A percentile compares a stretch with the other conserved stretches of the same genome.
Evolutionary conservation across 2,329 filamentous ascomycete species (phyloP).

Genomic region (Diaporthe citrichinensis): DNA sequence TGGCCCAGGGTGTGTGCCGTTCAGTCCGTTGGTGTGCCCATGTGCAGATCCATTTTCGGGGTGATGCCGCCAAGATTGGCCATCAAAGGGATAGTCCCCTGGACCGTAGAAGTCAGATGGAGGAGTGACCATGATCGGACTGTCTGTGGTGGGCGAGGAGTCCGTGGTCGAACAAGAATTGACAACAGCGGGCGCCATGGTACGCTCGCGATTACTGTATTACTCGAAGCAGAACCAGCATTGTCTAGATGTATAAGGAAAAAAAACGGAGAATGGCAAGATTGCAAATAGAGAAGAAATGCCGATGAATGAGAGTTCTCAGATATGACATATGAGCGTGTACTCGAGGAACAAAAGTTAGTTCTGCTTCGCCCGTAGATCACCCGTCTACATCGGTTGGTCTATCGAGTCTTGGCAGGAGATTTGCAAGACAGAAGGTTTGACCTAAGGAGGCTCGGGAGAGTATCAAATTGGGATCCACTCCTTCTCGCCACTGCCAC

Average conservation of each 20-base stretch:
- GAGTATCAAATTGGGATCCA: conserved; percentile 29
- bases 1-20: neutral
- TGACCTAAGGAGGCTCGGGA: conserved; percentile 30
- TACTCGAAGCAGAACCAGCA: conserved; percentile 20
- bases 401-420: conserved; percentile 16
- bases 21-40: conserved; percentile 15
- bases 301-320: neutral
- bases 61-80: conserved; percentile 20
- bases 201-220: conserved; percentile 11
- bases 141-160: conserved; percentile 22
- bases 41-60: neutral
- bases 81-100: conserved; percentile 23
- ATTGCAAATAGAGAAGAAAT: neutral
- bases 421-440: conserved; percentile 30
- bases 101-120: conserved; percentile 18
- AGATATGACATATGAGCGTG: conserved; percentile 10
- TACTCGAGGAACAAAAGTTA: neutral
- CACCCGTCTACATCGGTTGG: neutral
- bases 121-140: conserved; percentile 33
- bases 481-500: conserved; percentile 28
- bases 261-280: neutral
- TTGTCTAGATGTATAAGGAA: conserved; percentile 4
- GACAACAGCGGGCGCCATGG: conserved; percentile 6
- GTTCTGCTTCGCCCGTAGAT: neutral
- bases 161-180: conserved; percentile 29